Conservation (phyloP, 2,329 filamentous ascomycete species). For the Aspergillus tamarii region DNA sequence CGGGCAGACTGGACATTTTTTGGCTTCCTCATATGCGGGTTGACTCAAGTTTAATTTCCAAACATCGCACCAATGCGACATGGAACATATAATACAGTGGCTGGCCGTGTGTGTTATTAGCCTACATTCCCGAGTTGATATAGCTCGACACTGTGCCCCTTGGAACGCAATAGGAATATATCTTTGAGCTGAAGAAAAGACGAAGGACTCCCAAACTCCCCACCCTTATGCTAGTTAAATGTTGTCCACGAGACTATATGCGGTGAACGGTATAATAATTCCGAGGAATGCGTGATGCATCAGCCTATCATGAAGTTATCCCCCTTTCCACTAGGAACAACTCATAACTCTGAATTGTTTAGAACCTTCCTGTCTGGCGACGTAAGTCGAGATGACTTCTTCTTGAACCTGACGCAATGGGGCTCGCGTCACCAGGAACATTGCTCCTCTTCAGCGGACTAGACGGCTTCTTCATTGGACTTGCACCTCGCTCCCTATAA, state of each 20-base stretch:
- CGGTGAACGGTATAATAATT: background rate
- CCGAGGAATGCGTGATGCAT: constrained; percentile 7
- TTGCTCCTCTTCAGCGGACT: constrained; percentile 50
- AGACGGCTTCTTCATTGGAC: constrained; percentile 41
- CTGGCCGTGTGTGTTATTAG: constrained; percentile 12
- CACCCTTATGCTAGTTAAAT: background rate
- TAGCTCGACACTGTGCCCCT: background rate
- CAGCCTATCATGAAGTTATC: constrained; percentile 11
- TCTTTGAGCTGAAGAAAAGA: background rate
- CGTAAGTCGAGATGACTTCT: constrained; percentile 33
- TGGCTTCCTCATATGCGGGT: background rate
- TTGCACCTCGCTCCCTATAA: constrained; percentile 39
- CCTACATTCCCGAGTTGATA: constrained; percentile 22
- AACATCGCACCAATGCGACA: background rate
- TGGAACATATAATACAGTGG: constrained; percentile 19
- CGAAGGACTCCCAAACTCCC: background rate
- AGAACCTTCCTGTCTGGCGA: constrained; percentile 37
- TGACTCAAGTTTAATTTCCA: background rate
- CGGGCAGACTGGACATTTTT: background rate
- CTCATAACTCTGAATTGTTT: constrained; percentile 9
- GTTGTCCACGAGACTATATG: constrained; percentile 7
- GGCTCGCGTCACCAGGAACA: constrained; percentile 40
- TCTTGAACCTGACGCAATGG: constrained; percentile 38
- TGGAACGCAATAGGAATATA: constrained; percentile 7
- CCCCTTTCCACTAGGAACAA: background rate